Evolutionary conservation across 257 asterid genomes (phyloP), one percentile per base, ranked within the genome.

Genomic region (Misopates orontium): DNA sequence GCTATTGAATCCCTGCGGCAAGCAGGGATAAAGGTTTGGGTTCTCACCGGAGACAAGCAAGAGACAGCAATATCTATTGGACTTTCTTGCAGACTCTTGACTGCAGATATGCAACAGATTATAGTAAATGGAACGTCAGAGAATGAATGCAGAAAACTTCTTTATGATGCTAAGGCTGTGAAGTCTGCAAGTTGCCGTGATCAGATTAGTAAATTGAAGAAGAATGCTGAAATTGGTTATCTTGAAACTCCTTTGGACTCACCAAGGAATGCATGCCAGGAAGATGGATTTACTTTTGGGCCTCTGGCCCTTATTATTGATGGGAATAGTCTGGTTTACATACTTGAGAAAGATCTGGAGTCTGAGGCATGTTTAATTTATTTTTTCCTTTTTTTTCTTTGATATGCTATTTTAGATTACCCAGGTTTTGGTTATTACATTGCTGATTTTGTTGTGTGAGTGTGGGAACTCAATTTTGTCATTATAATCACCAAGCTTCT

Each of bases 1-100:
- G 85, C 96, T 68, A 94, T 94, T 45, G 97, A 94, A 78, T 88
- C 96, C 63, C 79, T 94, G 62, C 87, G 97, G 28, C 87, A 94
- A 69, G 99, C 99, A 19, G 99, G 99, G 72, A 86, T 94, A 57
- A 94, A 90, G 83, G 96, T 90, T 78, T 94, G 97, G 99, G 95
- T 94, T 73, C 91, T 94, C 70, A 94, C 99, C 42, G 99, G 99
- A 48, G 99, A 94, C 79, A 94, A 90, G 84, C 99, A 90, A 80
- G 99, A 94, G 80, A 94, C 99, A 9, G 99, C 99, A 54, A 85
- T 94, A 71, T 94, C 99, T 31, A 90, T 94, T 71, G 99, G 91
- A 64, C 88, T 86, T 73, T 90, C 99, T 74, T 94, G 96, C 83
- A 83, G 83, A 79, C 99, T 94, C 58, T 80, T 94, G 82, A 94